Evolutionary conservation across 345 rosid species (phyloP).

Genomic region (Hypericum androsaemum): DNA sequence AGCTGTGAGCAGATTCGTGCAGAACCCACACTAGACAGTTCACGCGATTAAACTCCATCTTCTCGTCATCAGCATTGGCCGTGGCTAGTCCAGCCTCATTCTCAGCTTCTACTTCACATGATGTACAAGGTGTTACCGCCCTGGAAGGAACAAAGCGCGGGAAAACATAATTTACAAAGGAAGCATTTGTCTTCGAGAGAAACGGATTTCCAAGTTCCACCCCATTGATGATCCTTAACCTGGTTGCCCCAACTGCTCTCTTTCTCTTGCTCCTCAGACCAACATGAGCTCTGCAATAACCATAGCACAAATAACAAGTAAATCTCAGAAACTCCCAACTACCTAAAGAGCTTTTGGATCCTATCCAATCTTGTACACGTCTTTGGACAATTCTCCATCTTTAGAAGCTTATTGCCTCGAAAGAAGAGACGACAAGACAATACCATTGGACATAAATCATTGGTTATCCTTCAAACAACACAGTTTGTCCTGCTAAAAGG

Average conservation of each 20-base stretch:
- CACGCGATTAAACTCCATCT: conserved; percentile 35
- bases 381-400: no score
- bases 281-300: conserved; percentile 26
- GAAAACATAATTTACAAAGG: conserved; percentile 13
- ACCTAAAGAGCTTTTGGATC: no score
- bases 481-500: neutral
- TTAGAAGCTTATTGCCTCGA: no score
- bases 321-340: no score
- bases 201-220: conserved; percentile 16
- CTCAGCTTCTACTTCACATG: conserved; percentile 13
- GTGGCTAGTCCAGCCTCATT: conserved; percentile 19
- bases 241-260: conserved; percentile 11
- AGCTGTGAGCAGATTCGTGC: conserved; percentile 55
- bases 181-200: conserved; percentile 11
- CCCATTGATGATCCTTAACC: conserved; percentile 18
- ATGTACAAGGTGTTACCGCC: conserved; percentile 27
- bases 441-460: no score
- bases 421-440: no score
- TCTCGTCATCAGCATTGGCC: conserved; percentile 13
- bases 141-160: conserved; percentile 15
- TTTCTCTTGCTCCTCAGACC: conserved; percentile 19
- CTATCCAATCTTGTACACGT: no score
- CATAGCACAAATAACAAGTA: neutral
- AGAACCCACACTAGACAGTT: conserved; percentile 50
- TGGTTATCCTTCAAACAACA: no score